Evolutionary conservation across 108 stramenopile species (phyloP).

Genomic region (Nitzschia palea): DNA sequence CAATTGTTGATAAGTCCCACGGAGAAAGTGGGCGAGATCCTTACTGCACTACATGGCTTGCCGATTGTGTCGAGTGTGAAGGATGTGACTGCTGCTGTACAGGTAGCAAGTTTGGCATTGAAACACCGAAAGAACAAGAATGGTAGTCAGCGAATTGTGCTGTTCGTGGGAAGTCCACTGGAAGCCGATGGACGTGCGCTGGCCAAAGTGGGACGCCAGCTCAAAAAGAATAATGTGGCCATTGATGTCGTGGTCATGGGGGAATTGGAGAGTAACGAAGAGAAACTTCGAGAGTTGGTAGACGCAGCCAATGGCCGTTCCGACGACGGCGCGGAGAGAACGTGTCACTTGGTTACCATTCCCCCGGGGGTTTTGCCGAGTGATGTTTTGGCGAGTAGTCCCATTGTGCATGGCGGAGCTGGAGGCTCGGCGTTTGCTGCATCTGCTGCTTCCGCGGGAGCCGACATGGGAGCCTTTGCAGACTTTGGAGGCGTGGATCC

Average conservation of each 20-base stretch:
- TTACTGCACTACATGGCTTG: constrained; percentile 79
- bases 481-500: constrained; percentile 96
- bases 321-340: constrained; percentile 68
- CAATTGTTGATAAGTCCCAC: constrained; percentile 93
- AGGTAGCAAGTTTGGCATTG: constrained; percentile 94
- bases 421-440: constrained; percentile 49
- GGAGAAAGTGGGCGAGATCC: constrained; percentile 94
- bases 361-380: constrained; percentile 93
- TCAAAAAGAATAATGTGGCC: constrained; percentile 96
- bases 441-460: constrained; percentile 50
- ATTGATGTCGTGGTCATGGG: constrained; percentile 96
- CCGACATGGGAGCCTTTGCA: constrained; percentile 77
- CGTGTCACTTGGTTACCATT: constrained; percentile 93
- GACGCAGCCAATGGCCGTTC: constrained; percentile 89
- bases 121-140: constrained; percentile 99
- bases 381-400: constrained; percentile 88
- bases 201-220: constrained; percentile 80
- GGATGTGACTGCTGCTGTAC: constrained; percentile 84
- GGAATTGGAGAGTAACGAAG: constrained; percentile 87
- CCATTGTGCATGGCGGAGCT: constrained; percentile 81
- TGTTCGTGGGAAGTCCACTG: constrained; percentile 91
- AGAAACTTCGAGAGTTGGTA: constrained; percentile 86
- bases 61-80: constrained; percentile 18
- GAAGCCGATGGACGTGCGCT: constrained; percentile 52
- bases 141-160: constrained; percentile 92